Percentiles rank a stretch among this genome's conserved stretches.
phyloP scores from a whole-genome alignment of 176 grass and related monocot genomes.

The Themeda triandra region DNA sequence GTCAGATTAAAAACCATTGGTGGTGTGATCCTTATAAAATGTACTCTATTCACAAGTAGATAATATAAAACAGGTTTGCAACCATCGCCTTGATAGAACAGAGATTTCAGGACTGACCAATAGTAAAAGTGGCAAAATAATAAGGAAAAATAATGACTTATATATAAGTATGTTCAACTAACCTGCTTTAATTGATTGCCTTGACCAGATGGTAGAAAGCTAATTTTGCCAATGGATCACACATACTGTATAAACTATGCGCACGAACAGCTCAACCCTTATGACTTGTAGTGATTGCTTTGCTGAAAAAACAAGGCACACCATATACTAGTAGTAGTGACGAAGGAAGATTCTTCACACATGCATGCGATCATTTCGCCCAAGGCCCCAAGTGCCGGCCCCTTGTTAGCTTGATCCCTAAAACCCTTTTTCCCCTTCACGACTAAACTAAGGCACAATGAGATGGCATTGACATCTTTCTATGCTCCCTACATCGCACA shows the following conservation, averaged over 20 bases:
- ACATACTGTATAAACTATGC: constrained; percentile 26
- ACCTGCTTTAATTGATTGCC: neutral
- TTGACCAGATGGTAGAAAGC: constrained; percentile 30
- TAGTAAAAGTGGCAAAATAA: too few relatives aligned
- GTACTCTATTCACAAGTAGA: too few relatives aligned
- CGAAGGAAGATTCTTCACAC: constrained; percentile 64
- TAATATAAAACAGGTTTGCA: too few relatives aligned
- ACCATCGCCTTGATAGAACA: too few relatives aligned
- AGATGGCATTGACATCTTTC: constrained; percentile 50
- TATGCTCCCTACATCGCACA: neutral
- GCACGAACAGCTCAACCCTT: constrained; percentile 46
- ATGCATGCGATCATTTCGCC: constrained; percentile 53
- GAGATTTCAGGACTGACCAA: too few relatives aligned
- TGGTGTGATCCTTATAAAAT: too few relatives aligned
- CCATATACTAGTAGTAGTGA: constrained; percentile 8
- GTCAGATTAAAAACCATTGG: too few relatives aligned
- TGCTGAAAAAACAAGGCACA: constrained; percentile 36
- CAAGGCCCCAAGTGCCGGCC: constrained; percentile 28
- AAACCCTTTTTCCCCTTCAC: constrained; percentile 13
- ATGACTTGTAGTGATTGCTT: constrained; percentile 32
- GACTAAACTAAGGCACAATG: constrained; percentile 41
- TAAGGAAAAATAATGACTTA: too few relatives aligned
- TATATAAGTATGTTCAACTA: neutral
- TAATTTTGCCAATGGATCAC: constrained; percentile 20
- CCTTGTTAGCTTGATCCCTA: constrained; percentile 15